Conservation (phyloP, 345 rosid species). For the Anastatica hierochuntica region DNA sequence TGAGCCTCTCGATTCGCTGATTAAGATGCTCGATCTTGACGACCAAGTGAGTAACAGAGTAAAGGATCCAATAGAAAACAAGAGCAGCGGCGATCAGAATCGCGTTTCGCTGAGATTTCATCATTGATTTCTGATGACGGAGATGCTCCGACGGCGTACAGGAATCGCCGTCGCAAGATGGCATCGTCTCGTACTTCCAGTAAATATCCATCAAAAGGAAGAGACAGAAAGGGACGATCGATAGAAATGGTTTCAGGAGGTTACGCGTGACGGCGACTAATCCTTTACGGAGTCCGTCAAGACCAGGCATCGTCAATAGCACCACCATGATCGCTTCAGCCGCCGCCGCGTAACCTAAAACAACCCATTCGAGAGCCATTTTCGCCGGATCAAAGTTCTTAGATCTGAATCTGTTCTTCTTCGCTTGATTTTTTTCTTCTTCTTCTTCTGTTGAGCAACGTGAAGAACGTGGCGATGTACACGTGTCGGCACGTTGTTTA, state of each 20-base stretch:
- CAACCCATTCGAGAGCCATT: conserved; percentile 97
- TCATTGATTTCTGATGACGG: conserved; percentile 86
- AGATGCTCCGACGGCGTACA: conserved; percentile 73
- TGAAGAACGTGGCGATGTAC: conserved; percentile 12
- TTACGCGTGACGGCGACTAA: conserved; percentile 73
- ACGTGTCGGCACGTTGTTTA: conserved; percentile 14
- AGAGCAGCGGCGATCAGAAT: conserved; percentile 67
- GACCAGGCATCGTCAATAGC: conserved; percentile 76
- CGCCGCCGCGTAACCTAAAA: conserved; percentile 72
- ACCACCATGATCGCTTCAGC: conserved; percentile 91
- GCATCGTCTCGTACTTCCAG: conserved; percentile 90
- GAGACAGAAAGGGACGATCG: conserved; percentile 82
- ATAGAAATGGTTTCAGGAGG: conserved; percentile 77
- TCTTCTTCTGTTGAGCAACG: background rate
- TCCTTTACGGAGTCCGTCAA: conserved; percentile 61
- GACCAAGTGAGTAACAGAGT: conserved; percentile 60
- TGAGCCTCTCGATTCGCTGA: conserved; percentile 66
- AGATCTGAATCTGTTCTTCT: conserved; percentile 22
- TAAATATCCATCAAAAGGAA: conserved; percentile 81
- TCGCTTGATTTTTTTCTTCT: conserved; percentile 1
- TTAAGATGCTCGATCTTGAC: conserved; percentile 61
- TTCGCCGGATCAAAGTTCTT: background rate
- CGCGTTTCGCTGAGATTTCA: conserved; percentile 88
- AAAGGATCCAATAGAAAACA: conserved; percentile 74
- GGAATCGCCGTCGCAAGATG: conserved; percentile 56